phyloP scores from a whole-genome alignment of 2,329 filamentous ascomycete genomes.

The Pyrenochaeta sp. region DNA sequence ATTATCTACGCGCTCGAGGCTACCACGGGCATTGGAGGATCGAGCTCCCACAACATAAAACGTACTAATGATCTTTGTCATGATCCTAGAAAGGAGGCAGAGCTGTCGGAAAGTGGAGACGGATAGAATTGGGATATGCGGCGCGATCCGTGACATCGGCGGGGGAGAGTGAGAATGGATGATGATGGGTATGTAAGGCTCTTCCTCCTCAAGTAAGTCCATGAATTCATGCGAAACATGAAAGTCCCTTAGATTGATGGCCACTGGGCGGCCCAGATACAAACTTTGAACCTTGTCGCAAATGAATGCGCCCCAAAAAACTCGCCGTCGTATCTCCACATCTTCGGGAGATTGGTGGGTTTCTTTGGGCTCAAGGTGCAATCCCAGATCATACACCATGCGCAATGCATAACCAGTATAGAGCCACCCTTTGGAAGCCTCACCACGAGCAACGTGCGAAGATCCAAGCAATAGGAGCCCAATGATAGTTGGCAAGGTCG shows the following conservation, averaged over 20 bases:
- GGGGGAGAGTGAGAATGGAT: too few species aligned
- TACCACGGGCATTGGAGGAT: too few species aligned
- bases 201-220: constrained; percentile 28
- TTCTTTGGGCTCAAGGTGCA: constrained; percentile 49
- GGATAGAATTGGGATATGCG: too few species aligned
- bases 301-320: constrained; percentile 48
- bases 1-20: too few species aligned
- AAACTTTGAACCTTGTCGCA: constrained; percentile 42
- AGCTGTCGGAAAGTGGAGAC: too few species aligned
- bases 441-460: constrained; percentile 31
- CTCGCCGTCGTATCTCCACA: constrained; percentile 40
- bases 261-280: constrained; percentile 39
- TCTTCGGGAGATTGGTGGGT: constrained; percentile 29
- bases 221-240: constrained; percentile 28
- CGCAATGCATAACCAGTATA: constrained; percentile 53
- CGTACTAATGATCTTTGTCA: too few species aligned
- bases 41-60: too few species aligned
- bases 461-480: constrained; percentile 37
- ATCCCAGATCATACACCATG: constrained; percentile 54
- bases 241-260: constrained; percentile 27
- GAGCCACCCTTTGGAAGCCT: constrained; percentile 50
- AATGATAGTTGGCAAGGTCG: constrained; percentile 33
- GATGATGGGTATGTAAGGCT: too few species aligned
- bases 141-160: too few species aligned
- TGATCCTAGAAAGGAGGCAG: too few species aligned